A percentile compares a stretch with the other conserved stretches of the same genome.
phyloP scores from a whole-genome alignment of 768 basidiomycete species.

The Amanita rimosa region DNA sequence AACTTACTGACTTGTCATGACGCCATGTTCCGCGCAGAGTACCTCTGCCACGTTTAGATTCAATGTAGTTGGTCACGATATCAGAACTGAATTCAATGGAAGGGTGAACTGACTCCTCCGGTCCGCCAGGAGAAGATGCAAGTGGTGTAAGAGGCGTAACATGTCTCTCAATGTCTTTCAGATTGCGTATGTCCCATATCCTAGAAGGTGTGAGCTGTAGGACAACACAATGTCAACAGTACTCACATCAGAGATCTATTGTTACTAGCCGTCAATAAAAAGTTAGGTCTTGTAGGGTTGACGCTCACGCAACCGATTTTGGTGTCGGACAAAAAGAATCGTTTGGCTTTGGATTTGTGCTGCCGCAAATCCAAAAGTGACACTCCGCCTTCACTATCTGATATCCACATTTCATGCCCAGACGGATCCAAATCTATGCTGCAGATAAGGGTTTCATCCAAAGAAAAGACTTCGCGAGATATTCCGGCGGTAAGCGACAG shows the following conservation, averaged over 20 bases:
- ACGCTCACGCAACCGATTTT: constrained; percentile 77
- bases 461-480: constrained; percentile 58
- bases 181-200: constrained; percentile 72
- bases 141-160: constrained; percentile 10
- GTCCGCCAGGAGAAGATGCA: constrained; percentile 16
- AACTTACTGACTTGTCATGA: constrained; percentile 70
- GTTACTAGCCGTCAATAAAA: constrained; percentile 70
- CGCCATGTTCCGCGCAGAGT: constrained; percentile 51
- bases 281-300: constrained; percentile 58
- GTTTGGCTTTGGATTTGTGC: constrained; percentile 36
- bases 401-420: constrained; percentile 80
- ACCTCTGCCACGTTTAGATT: constrained; percentile 41
- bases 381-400: constrained; percentile 58
- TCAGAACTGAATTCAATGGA: constrained; percentile 27
- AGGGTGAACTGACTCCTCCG: constrained; percentile 3
- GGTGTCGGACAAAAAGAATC: constrained; percentile 55
- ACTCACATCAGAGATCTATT: constrained; percentile 57
- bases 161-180: constrained; percentile 30
- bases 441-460: constrained; percentile 51
- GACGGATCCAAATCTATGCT: constrained; percentile 57
- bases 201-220: constrained; percentile 23
- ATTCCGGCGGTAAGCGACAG: constrained; percentile 65
- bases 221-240: background rate
- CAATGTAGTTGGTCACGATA: constrained; percentile 34
- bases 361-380: constrained; percentile 73